Percentiles rank a stretch among this genome's conserved stretches.
These are phyloP conservation scores for Phytophthora ramorum DNA, from an alignment of 352 stramenopile species.

Conservation along the genomic window DNA sequence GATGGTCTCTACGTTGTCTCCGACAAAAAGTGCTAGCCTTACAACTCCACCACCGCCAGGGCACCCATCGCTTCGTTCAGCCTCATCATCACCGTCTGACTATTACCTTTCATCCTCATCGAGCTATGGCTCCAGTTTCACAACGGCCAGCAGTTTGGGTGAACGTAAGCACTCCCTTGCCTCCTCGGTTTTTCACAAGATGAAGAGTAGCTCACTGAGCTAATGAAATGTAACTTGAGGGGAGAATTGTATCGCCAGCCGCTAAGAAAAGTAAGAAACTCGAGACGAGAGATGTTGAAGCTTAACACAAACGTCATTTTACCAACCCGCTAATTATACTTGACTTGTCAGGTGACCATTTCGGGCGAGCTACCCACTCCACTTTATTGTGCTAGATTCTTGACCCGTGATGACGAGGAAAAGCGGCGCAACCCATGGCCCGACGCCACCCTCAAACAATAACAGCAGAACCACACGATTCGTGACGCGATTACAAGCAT, in stretches of 20 bases:
- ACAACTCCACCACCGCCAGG: constrained; percentile 29
- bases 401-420: constrained; percentile 4
- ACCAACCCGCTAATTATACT: background rate
- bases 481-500: background rate
- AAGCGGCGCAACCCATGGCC: background rate
- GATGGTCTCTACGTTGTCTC: constrained; percentile 32
- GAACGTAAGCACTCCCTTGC: constrained; percentile 63
- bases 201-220: constrained; percentile 53
- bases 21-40: constrained; percentile 22
- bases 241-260: background rate
- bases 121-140: constrained; percentile 43
- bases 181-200: constrained; percentile 63
- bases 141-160: constrained; percentile 43
- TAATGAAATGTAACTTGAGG: background rate
- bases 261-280: background rate
- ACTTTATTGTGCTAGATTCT: background rate
- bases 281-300: background rate
- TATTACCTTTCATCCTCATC: constrained; percentile 57
- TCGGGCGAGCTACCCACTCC: background rate
- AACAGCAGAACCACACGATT: background rate
- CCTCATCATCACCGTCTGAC: constrained; percentile 49
- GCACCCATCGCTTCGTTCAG: constrained; percentile 31
- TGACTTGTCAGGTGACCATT: background rate
- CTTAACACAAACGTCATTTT: background rate
- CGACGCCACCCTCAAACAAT: background rate